Percentiles rank a stretch among this genome's conserved stretches.
Evolutionary conservation across 1,284 basidiomycete species (phyloP).

Genomic region (Boletus sp.): DNA sequence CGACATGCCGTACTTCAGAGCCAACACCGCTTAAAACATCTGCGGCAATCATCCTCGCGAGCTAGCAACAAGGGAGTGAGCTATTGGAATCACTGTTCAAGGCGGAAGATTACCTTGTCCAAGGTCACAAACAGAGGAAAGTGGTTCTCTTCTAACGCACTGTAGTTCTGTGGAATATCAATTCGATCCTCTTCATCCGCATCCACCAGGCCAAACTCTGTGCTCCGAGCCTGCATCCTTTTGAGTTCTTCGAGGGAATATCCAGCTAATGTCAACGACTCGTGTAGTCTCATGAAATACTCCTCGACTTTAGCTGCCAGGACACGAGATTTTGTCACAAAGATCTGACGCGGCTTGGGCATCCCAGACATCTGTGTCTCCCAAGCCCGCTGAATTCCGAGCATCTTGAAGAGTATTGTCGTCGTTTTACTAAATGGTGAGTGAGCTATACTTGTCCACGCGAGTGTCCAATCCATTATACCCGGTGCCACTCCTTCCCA

Average conservation of each 20-base stretch:
- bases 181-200: conserved; percentile 47
- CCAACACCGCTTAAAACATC: conserved; percentile 21
- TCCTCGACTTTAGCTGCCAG: conserved; percentile 66
- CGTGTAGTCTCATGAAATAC: conserved; percentile 55
- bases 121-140: conserved; percentile 74
- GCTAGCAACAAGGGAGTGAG: conserved; percentile 9
- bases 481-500: conserved; percentile 75
- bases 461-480: conserved; percentile 27
- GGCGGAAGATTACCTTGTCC: conserved; percentile 46
- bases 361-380: conserved; percentile 31
- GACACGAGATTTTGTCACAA: conserved; percentile 68
- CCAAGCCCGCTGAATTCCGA: conserved; percentile 58
- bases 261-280: conserved; percentile 44
- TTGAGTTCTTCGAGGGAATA: conserved; percentile 41
- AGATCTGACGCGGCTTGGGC: conserved; percentile 59
- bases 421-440: conserved; percentile 60
- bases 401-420: conserved; percentile 73
- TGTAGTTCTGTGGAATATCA: conserved; percentile 56
- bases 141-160: conserved; percentile 55
- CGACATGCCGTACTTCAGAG: conserved; percentile 1
- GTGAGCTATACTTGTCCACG: not conserved
- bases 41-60: conserved; percentile 18
- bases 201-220: conserved; percentile 43
- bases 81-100: not conserved
- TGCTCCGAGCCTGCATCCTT: conserved; percentile 21